Percentiles rank a stretch among this genome's conserved stretches.
Conservation (phyloP, 805 yeast species). For the Candida takata region DNA sequence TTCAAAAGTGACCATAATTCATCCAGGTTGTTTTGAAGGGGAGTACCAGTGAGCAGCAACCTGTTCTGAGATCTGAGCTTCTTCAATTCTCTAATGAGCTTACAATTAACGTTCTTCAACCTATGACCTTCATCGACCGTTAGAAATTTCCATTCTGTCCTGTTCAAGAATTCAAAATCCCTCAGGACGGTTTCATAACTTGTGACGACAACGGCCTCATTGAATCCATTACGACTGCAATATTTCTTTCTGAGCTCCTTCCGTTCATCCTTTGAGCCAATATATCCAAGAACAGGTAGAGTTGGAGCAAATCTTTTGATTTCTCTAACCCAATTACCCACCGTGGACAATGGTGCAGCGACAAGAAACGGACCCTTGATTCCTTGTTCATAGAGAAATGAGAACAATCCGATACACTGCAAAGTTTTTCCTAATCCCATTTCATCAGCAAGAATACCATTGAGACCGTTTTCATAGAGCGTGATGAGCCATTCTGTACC, state of each 20-base stretch:
- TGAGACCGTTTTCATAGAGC: constrained; percentile 85
- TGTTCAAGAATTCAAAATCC: constrained; percentile 52
- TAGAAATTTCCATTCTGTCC: constrained; percentile 67
- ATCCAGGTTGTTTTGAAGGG: constrained; percentile 82
- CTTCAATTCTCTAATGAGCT: constrained; percentile 65
- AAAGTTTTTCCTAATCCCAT: constrained; percentile 96
- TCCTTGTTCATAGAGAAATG: constrained; percentile 72
- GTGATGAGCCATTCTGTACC: constrained; percentile 91
- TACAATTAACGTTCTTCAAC: constrained; percentile 75
- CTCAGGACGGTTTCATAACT: constrained; percentile 75
- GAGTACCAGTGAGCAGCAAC: constrained; percentile 89
- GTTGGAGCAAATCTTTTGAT: constrained; percentile 66
- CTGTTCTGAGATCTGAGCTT: constrained; percentile 61
- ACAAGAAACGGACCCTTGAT: constrained; percentile 72
- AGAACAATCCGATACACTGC: constrained; percentile 74
- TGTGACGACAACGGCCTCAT: constrained; percentile 56
- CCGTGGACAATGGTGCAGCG: constrained; percentile 78
- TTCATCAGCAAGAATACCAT: constrained; percentile 94
- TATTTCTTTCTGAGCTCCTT: constrained; percentile 30
- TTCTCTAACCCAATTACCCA: constrained; percentile 80
- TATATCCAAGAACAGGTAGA: constrained; percentile 54
- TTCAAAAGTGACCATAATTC: constrained; percentile 92
- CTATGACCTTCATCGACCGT: constrained; percentile 97
- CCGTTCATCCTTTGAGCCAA: constrained; percentile 58
- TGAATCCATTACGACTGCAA: constrained; percentile 15